Evolutionary conservation across 345 rosid species (phyloP), one percentile per base, ranked within the genome.

Genomic region (Corymbia maculata): DNA sequence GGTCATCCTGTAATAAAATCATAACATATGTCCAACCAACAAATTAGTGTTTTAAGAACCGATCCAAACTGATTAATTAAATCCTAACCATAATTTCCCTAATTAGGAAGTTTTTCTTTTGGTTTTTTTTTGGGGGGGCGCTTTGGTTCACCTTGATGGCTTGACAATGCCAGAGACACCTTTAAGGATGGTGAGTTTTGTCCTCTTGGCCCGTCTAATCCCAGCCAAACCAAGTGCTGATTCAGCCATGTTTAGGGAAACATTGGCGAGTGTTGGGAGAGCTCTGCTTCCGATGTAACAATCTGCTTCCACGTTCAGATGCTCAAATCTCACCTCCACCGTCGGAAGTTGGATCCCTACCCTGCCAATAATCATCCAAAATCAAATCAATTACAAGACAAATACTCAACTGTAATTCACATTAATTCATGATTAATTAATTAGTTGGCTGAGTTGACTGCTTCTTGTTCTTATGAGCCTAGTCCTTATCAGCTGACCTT

Each of bases 341-440:
- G 95, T 94, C 3, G 99, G 99, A 11, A 96, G 96, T 53, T 51
- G 86, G 52, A 96, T 96, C 15, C 98, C 99, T 14, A 95, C 98
- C 92, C 99, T 96, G 91, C 88, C 92, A 88, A 42, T 21, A 17
- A 36, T 44, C 49, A 42, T 42, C 2, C 49, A 0, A 36, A 75
- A 44, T 36, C 82, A 42, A 42, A 42, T 42, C 82, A 36, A 19
- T 75, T 21, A 19, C 82, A 0, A 19, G 49, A 75, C 14, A 75
- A 42, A 75, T 75, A 36, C 19, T 85, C 32, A 50, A 26, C 36
- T 49, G 9, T 85, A 8, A 49, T 50, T 30, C 22, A 49, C 30
- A 28, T 47, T 7, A 14, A 26, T 85, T 85, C 55, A 85, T 50
- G 32, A 85, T 49, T 85, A 85, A 85, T 75, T 85, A 85, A 85